These are phyloP conservation scores for Gentiana dahurica DNA, from an alignment of 257 asterid species.

Conservation along the genomic window DNA sequence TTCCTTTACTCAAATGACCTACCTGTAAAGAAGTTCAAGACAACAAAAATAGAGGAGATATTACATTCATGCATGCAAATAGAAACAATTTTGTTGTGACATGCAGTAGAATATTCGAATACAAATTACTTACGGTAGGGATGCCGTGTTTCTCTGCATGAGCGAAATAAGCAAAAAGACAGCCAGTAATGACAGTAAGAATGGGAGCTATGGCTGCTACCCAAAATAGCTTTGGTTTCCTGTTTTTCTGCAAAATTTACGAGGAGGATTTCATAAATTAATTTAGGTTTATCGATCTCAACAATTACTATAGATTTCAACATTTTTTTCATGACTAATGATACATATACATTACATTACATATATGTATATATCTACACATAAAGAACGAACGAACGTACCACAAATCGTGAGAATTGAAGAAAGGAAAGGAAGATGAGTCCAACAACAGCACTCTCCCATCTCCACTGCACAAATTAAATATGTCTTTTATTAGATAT, in stretches of 20 bases:
- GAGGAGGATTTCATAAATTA: neutral
- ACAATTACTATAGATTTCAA: neutral
- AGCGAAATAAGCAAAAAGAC: conserved; percentile 47
- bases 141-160: conserved; percentile 43
- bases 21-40: conserved; percentile 29
- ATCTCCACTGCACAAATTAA: conserved; percentile 37
- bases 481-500: neutral
- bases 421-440: conserved; percentile 52
- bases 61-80: no score
- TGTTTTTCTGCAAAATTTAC: conserved; percentile 34
- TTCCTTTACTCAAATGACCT: conserved; percentile 55
- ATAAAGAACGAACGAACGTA: conserved; percentile 21
- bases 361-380: no score
- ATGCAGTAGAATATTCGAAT: no score
- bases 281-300: no score
- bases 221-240: conserved; percentile 59
- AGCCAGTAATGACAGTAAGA: conserved; percentile 48
- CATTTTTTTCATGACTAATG: neutral
- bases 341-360: neutral
- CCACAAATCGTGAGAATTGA: conserved; percentile 54
- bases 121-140: conserved; percentile 32
- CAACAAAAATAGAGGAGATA: no score
- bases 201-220: conserved; percentile 86
- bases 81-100: no score
- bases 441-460: conserved; percentile 47